A percentile compares a stretch with the other conserved stretches of the same genome.
Evolutionary conservation across 2,329 filamentous ascomycete genomes (phyloP).

Genomic region (Cercospora citrullina): DNA sequence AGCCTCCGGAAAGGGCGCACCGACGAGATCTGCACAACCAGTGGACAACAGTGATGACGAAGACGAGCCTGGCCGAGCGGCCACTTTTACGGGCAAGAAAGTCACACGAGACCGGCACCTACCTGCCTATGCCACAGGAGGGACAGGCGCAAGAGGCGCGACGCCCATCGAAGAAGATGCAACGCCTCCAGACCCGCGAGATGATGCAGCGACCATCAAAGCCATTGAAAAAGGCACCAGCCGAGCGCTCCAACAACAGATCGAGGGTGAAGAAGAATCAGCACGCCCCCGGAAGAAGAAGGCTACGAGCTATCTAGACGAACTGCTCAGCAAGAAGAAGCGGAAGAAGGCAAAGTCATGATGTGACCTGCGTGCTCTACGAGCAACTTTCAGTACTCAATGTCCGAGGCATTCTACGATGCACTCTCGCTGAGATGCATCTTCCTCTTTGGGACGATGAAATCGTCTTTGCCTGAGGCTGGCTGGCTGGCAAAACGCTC

Average conservation of each 20-base stretch:
- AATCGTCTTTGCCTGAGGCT: not conserved
- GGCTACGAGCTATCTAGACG: slow-evolving; percentile 52
- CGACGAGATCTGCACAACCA: slow-evolving; percentile 22
- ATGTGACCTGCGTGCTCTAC: not conserved
- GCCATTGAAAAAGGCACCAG: slow-evolving; percentile 10
- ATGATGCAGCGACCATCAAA: slow-evolving; percentile 18
- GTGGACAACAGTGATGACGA: slow-evolving; percentile 41
- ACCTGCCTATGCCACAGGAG: slow-evolving; percentile 16
- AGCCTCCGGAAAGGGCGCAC: not conserved
- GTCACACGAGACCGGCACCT: slow-evolving; percentile 18
- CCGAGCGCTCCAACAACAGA: slow-evolving; percentile 4
- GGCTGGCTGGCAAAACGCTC: not conserved
- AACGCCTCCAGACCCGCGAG: slow-evolving; percentile 18
- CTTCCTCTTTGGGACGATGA: not conserved
- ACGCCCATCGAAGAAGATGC: slow-evolving; percentile 17
- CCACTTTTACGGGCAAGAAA: slow-evolving; percentile 27
- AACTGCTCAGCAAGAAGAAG: slow-evolving; percentile 56
- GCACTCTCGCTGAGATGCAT: not conserved
- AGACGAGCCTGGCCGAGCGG: slow-evolving; percentile 33
- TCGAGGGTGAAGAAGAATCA: slow-evolving; percentile 16
- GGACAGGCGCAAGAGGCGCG: not conserved
- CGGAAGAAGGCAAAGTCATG: slow-evolving; percentile 38
- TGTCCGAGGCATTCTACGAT: not conserved
- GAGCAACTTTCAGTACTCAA: not conserved
- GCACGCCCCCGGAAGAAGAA: slow-evolving; percentile 22